Evolutionary conservation across 495 filamentous ascomycete species (phyloP), one percentile per base, ranked within the genome.

Genomic region (Penicillium longicatenatum): DNA sequence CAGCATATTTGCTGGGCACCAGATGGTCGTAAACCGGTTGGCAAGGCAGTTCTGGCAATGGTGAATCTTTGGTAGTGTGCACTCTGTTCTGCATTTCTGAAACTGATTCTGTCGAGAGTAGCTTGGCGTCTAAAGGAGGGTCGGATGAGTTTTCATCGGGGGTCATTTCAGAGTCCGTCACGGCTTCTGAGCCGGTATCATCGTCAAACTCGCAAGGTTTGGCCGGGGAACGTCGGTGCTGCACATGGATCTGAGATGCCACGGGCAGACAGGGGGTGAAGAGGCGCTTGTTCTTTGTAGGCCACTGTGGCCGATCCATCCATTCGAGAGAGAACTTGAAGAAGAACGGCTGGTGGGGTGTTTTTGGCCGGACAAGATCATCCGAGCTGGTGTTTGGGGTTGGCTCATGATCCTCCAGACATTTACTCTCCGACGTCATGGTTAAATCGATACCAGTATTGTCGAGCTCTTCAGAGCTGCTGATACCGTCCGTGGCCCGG

Each of bases 241-340:
- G 71, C 22, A 79, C 58, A 49, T 78, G 75, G n/a, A 74, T 55
- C 47, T 78, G 73, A 1, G 91, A 87, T 4, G 88, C 82, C 2
- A 83, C 80, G 2, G 94, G 93, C 2, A 98, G 81, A 31, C 88
- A 83, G 0, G 94, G 92, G 7, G 88, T 82, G 50, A 78, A 82
- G 6, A 97, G 80, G 11, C 79, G 82, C 58, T 84, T 80, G 63
- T 88, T 82, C 52, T 79, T 75, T 45, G 77, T 77, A 3, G 72
- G 71, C 60, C 71, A 76, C 20, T 80, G 76, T 8, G 79, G 80
- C 50, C 81, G 79, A 47, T 86, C 85, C 57, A 86, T 80, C 83
- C 83, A 91, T 68, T 93, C 90, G 20, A 92, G 75, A 0, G 89
- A 90, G 70, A 93, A 92, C 60, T 88, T 90, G 76, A 92, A 93